phyloP scores from a whole-genome alignment of 2,329 filamentous ascomycete species.

The Phaeoacremonium minimum region DNA sequence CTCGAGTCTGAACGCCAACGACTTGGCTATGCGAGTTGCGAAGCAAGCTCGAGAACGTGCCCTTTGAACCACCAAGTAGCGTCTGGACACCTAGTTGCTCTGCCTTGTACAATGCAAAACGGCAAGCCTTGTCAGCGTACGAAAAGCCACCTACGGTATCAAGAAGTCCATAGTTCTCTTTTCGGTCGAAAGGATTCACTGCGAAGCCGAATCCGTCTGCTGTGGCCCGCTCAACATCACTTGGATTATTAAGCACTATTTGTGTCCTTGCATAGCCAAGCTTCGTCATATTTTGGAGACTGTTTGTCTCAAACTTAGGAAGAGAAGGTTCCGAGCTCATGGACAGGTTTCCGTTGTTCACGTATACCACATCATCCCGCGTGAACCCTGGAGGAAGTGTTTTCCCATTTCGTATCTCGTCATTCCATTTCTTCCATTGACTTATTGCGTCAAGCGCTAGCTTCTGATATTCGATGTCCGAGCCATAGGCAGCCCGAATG shows the following conservation, averaged over 20 bases:
- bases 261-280: constrained; percentile 28
- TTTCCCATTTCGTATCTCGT: constrained; percentile 22
- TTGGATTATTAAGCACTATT: constrained; percentile 22
- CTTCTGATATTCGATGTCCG: constrained; percentile 38
- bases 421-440: constrained; percentile 41
- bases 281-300: constrained; percentile 26
- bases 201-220: constrained; percentile 20
- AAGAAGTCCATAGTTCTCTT: constrained; percentile 29
- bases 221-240: constrained; percentile 20
- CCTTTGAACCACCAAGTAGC: constrained; percentile 26
- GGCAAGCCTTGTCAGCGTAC: constrained; percentile 40
- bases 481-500: constrained; percentile 34
- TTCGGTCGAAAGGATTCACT: constrained; percentile 30
- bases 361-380: constrained; percentile 26
- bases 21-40: constrained; percentile 16
- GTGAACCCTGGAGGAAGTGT: constrained; percentile 30
- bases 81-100: constrained; percentile 32
- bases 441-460: constrained; percentile 35
- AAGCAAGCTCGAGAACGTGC: constrained; percentile 21
- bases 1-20: constrained; percentile 30
- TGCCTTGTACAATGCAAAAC: constrained; percentile 37
- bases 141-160: constrained; percentile 41
- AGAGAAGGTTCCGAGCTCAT: constrained; percentile 16
- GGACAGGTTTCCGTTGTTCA: constrained; percentile 29
- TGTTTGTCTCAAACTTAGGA: constrained; percentile 27